These are phyloP conservation scores for Podospora tetraspora DNA, from an alignment of 495 filamentous ascomycete species.

Conservation along the genomic window DNA sequence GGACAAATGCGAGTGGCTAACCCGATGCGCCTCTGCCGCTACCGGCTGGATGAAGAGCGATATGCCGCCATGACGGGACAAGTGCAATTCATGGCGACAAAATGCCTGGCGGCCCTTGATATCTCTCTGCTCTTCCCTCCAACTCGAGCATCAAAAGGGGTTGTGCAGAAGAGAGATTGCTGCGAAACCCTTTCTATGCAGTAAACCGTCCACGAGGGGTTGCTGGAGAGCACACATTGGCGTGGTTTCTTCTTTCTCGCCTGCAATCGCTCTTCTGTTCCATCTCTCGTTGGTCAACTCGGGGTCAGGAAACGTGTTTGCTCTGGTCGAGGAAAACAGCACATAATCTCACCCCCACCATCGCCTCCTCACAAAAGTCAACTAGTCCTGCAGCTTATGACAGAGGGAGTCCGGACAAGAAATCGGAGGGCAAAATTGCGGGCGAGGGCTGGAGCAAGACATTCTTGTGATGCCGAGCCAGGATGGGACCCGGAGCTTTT, in stretches of 20 bases:
- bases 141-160: neutral
- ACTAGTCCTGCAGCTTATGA: slow-evolving; percentile 21
- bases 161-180: neutral
- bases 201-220: neutral
- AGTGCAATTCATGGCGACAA: slow-evolving; percentile 6
- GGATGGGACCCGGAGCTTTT: slow-evolving; percentile 14
- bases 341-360: slow-evolving; percentile 1
- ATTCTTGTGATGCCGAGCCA: slow-evolving; percentile 10
- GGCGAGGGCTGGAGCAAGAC: slow-evolving; percentile 23
- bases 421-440: neutral
- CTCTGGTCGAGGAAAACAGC: neutral
- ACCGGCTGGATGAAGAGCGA: neutral
- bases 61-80: neutral
- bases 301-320: slow-evolving; percentile 6
- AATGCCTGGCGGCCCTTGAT: neutral
- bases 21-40: neutral
- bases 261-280: neutral
- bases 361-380: slow-evolving; percentile 6
- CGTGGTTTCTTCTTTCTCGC: neutral
- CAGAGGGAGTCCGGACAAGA: slow-evolving; percentile 25
- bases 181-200: neutral
- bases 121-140: neutral
- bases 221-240: neutral
- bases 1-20: neutral
- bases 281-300: slow-evolving; percentile 2